Evolutionary conservation across 2,329 filamentous ascomycete genomes (phyloP).

Genomic region (Xylariales sp.): DNA sequence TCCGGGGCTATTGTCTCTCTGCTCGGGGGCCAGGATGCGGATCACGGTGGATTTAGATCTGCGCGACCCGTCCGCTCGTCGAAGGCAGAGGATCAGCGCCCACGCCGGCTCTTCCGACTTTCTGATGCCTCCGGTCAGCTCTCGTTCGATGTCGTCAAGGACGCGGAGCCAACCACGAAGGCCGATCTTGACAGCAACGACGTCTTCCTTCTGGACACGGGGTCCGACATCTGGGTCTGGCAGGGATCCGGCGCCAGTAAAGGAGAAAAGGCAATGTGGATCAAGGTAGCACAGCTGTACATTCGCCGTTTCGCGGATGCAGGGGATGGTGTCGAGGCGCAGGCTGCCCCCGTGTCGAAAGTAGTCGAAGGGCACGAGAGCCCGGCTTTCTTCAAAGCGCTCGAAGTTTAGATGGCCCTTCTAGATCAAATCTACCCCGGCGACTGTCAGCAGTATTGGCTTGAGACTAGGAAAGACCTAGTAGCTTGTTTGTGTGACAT

Average conservation of each 20-base stretch:
- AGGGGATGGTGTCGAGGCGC: slow-evolving; percentile 26
- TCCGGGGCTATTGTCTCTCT: slow-evolving; percentile 32
- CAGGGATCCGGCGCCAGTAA: slow-evolving; percentile 54
- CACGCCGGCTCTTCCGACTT: slow-evolving; percentile 53
- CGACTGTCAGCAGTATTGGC: too few species aligned
- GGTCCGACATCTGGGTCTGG: slow-evolving; percentile 61
- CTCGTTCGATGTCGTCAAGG: slow-evolving; percentile 54
- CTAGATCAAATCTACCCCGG: too few species aligned
- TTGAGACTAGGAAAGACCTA: neutral
- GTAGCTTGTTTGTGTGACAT: too few species aligned
- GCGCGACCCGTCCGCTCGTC: slow-evolving; percentile 34
- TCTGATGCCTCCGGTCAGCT: slow-evolving; percentile 57
- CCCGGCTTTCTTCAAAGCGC: slow-evolving; percentile 43
- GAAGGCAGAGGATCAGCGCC: slow-evolving; percentile 19
- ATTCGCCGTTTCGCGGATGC: slow-evolving; percentile 35
- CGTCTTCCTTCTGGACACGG: slow-evolving; percentile 58
- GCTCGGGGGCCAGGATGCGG: slow-evolving; percentile 22
- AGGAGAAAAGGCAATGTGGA: slow-evolving; percentile 56
- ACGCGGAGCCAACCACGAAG: slow-evolving; percentile 39
- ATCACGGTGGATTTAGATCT: slow-evolving; percentile 33
- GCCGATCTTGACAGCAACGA: slow-evolving; percentile 54
- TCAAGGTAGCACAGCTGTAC: slow-evolving; percentile 54
- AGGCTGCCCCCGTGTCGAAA: slow-evolving; percentile 50
- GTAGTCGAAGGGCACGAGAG: slow-evolving; percentile 54
- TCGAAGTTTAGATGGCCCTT: slow-evolving; percentile 24